phyloP scores from a whole-genome alignment of 768 basidiomycete genomes.

The Phylloporus sp. region DNA sequence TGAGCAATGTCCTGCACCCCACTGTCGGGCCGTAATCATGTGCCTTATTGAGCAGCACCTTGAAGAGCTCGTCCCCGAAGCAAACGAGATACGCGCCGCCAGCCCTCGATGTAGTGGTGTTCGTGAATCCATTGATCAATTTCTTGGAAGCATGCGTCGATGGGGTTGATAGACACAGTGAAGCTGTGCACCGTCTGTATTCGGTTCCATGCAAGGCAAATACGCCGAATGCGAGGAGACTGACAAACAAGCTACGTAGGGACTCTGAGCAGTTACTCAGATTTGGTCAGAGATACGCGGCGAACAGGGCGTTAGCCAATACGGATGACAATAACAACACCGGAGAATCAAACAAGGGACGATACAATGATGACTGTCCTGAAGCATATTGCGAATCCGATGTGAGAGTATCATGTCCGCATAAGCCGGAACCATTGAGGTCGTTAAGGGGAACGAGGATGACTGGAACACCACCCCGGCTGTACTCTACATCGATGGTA shows the following conservation, averaged over 20 bases:
- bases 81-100: conserved; percentile 46
- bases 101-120: conserved; percentile 51
- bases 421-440: conserved; percentile 36
- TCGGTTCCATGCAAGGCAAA: not conserved
- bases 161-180: conserved; percentile 15
- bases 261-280: not conserved
- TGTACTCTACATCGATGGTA: conserved; percentile 57
- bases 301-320: conserved; percentile 3
- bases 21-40: not conserved
- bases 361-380: not conserved
- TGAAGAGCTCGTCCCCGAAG: conserved; percentile 52
- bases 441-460: conserved; percentile 44
- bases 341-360: not conserved
- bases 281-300: conserved; percentile 2
- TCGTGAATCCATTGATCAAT: conserved; percentile 30
- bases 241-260: not conserved
- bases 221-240: not conserved
- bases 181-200: not conserved
- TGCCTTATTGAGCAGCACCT: conserved; percentile 37
- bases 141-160: conserved; percentile 14
- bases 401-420: conserved; percentile 19
- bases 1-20: conserved; percentile 27
- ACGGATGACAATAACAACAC: conserved; percentile 5
- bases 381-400: conserved; percentile 5
- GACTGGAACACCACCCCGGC: conserved; percentile 54